Conservation (phyloP, 2,329 filamentous ascomycete genomes). For the Chrysosporium queenslandicum region DNA sequence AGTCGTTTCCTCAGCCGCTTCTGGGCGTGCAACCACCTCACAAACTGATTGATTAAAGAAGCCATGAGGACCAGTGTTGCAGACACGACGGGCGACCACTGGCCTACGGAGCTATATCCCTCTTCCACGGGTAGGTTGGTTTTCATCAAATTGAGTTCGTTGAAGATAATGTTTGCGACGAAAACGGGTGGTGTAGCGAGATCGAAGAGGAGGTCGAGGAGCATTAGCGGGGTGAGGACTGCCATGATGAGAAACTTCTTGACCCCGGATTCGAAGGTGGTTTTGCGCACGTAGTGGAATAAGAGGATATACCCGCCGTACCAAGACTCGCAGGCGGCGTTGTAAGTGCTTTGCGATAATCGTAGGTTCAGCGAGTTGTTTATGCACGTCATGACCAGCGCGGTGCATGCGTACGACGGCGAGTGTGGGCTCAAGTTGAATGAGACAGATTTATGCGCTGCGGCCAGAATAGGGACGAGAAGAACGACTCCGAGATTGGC, state of each 20-base stretch:
- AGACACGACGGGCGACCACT: slow-evolving; percentile 22
- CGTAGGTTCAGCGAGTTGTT: slow-evolving; percentile 17
- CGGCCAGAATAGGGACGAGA: slow-evolving; percentile 20
- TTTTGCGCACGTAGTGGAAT: slow-evolving; percentile 18
- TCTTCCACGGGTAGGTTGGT: slow-evolving; percentile 21
- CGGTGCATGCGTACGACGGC: slow-evolving; percentile 18
- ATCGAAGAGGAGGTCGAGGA: slow-evolving; percentile 21
- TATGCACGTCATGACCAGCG: slow-evolving; percentile 17
- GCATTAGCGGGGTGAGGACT: slow-evolving; percentile 18
- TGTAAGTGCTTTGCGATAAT: slow-evolving; percentile 20
- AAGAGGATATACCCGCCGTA: slow-evolving; percentile 23
- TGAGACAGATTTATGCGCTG: slow-evolving; percentile 21
- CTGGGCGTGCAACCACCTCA: slow-evolving; percentile 14
- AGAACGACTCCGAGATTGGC: slow-evolving; percentile 15
- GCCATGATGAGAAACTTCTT: slow-evolving; percentile 12
- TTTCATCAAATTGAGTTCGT: slow-evolving; percentile 21
- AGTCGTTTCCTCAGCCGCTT: slow-evolving; percentile 14
- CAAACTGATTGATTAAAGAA: slow-evolving; percentile 18
- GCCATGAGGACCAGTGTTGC: slow-evolving; percentile 22
- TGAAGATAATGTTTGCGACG: slow-evolving; percentile 21
- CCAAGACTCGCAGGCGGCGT: slow-evolving; percentile 19
- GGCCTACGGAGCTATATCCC: slow-evolving; percentile 20
- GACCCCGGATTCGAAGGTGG: slow-evolving; percentile 7
- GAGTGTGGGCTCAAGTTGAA: slow-evolving; percentile 17
- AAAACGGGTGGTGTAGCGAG: slow-evolving; percentile 20